Conservation (phyloP, 768 basidiomycete species). For the Termitomyces sp. region DNA sequence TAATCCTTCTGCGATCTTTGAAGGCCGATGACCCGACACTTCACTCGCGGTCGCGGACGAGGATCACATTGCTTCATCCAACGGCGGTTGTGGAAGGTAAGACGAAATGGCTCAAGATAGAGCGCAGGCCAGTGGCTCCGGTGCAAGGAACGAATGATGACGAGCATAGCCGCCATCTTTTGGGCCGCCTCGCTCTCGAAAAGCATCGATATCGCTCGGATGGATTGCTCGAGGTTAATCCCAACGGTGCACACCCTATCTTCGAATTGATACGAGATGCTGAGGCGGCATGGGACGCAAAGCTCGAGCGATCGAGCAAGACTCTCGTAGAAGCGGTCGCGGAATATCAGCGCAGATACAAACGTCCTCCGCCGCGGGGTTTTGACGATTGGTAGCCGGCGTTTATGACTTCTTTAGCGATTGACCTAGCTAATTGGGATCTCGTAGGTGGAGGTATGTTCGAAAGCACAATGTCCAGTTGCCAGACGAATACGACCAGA, state of each 20-base stretch:
- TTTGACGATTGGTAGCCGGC: slow-evolving; percentile 84
- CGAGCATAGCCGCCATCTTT: not conserved
- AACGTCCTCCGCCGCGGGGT: slow-evolving; percentile 70
- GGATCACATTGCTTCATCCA: not conserved
- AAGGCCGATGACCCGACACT: not conserved
- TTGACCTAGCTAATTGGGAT: not conserved
- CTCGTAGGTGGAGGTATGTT: slow-evolving; percentile 42
- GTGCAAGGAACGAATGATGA: not conserved
- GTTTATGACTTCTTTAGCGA: not conserved
- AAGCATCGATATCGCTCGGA: slow-evolving; percentile 29
- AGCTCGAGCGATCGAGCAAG: slow-evolving; percentile 62
- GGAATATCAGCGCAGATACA: slow-evolving; percentile 76
- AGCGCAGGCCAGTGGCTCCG: not conserved
- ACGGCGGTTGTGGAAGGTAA: not conserved
- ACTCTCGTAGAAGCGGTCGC: slow-evolving; percentile 69
- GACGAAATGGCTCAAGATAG: not conserved
- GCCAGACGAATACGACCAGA: slow-evolving; percentile 79
- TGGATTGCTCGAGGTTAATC: slow-evolving; percentile 36
- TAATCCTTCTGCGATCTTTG: not conserved
- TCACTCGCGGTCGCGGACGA: not conserved
- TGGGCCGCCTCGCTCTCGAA: slow-evolving; percentile 9
- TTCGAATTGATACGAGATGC: slow-evolving; percentile 69
- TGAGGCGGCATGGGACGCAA: slow-evolving; percentile 54
- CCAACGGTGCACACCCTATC: slow-evolving; percentile 62
- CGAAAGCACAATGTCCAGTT: slow-evolving; percentile 62